These are phyloP conservation scores for Cyberlindnera maclurae DNA, from an alignment of 805 yeast species.

Conservation along the genomic window DNA sequence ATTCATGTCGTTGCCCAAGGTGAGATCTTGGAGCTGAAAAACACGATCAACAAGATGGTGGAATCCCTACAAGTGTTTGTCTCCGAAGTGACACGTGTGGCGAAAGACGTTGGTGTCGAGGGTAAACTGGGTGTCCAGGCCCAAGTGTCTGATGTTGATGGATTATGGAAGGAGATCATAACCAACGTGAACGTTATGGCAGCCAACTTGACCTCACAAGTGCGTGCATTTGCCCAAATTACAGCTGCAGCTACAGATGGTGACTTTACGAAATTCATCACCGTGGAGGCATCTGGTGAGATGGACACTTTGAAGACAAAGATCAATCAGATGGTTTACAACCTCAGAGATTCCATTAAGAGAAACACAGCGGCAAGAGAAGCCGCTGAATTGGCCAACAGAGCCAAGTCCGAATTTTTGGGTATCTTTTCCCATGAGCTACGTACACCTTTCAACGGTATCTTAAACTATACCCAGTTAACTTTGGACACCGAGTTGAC, in stretches of 20 bases:
- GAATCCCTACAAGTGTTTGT: slow-evolving; percentile 85
- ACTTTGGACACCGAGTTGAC: slow-evolving; percentile 84
- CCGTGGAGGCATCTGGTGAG: slow-evolving; percentile 89
- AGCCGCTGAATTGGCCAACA: slow-evolving; percentile 86
- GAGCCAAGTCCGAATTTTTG: slow-evolving; percentile 83
- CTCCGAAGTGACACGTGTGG: slow-evolving; percentile 82
- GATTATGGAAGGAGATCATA: slow-evolving; percentile 86
- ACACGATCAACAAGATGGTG: slow-evolving; percentile 89
- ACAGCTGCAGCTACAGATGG: slow-evolving; percentile 95
- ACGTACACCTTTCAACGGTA: slow-evolving; percentile 90
- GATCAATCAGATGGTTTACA: slow-evolving; percentile 75
- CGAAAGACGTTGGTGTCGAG: slow-evolving; percentile 88
- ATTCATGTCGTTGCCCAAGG: slow-evolving; percentile 89
- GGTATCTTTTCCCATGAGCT: slow-evolving; percentile 87
- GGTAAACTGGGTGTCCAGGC: slow-evolving; percentile 92
- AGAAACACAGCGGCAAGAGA: slow-evolving; percentile 91
- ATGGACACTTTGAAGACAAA: slow-evolving; percentile 54
- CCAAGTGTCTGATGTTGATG: slow-evolving; percentile 84
- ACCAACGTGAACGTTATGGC: slow-evolving; percentile 93
- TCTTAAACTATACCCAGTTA: slow-evolving; percentile 86
- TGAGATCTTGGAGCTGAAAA: slow-evolving; percentile 76
- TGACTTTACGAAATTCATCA: slow-evolving; percentile 82
- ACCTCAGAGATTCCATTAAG: slow-evolving; percentile 81
- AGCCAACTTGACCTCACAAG: slow-evolving; percentile 83
- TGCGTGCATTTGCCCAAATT: slow-evolving; percentile 87